Evolutionary conservation across 352 stramenopile species (phyloP).

Genomic region (Globisporangium viniferum): DNA sequence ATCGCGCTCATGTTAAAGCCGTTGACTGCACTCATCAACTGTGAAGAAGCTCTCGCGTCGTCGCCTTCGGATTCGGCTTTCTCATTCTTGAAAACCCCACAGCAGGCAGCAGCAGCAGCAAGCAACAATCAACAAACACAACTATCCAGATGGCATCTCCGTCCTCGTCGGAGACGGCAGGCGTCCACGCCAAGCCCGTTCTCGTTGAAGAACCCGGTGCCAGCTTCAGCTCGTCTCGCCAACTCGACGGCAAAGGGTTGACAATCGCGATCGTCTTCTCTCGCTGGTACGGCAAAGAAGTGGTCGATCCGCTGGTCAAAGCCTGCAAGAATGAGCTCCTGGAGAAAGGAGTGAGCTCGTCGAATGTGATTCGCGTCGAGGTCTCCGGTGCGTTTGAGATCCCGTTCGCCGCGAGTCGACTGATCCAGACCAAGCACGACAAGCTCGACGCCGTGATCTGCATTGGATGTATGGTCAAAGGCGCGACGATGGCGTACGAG

Average conservation of each 20-base stretch:
- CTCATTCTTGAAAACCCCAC: too few relatives aligned
- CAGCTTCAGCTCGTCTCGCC: background rate
- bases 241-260: constrained; percentile 25
- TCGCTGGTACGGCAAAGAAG: constrained; percentile 56
- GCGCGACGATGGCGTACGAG: constrained; percentile 97
- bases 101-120: background rate
- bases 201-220: background rate
- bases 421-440: constrained; percentile 68
- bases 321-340: constrained; percentile 55
- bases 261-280: constrained; percentile 56
- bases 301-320: constrained; percentile 42
- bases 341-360: constrained; percentile 45
- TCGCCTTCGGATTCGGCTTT: background rate
- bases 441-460: constrained; percentile 94
- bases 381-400: constrained; percentile 96
- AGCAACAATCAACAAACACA: background rate
- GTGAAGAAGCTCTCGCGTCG: background rate
- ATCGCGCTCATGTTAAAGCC: background rate
- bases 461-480: constrained; percentile 93
- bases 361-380: constrained; percentile 50
- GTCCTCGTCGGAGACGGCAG: background rate
- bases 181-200: background rate
- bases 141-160: background rate
- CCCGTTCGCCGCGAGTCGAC: constrained; percentile 86
- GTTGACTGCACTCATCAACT: background rate